These are phyloP conservation scores for Cucurbita maxima DNA, from an alignment of 306 rosid species.

Conservation along the genomic window DNA sequence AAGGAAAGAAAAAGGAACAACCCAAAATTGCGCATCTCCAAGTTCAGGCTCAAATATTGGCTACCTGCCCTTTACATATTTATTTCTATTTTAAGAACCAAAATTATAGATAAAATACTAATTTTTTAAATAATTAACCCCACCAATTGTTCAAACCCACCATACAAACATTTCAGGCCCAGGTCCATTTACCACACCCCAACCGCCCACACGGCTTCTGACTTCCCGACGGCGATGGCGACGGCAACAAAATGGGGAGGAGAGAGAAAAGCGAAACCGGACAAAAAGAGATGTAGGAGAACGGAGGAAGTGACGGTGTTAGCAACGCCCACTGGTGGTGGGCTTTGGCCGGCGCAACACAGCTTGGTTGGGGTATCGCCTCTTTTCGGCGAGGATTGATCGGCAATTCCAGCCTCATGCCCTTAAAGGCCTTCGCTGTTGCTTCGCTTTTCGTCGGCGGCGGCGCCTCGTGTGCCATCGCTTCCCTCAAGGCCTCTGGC, in stretches of 20 bases:
- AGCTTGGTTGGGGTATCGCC: conserved; percentile 46
- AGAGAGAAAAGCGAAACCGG: not conserved
- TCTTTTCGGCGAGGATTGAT: conserved; percentile 27
- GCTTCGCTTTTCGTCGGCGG: conserved; percentile 77
- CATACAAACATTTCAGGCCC: not conserved
- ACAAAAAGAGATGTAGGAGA: conserved; percentile 1
- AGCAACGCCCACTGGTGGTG: conserved; percentile 34
- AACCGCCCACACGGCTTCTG: not conserved
- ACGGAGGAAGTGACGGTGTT: conserved; percentile 13
- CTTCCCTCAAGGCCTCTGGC: conserved; percentile 38
- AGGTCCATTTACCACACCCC: not conserved
- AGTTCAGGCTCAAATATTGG: not conserved
- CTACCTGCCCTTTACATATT: not conserved
- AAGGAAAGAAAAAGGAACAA: not conserved
- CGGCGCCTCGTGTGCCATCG: conserved; percentile 45
- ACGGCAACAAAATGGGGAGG: not conserved
- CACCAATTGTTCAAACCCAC: not conserved
- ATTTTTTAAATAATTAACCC: not conserved
- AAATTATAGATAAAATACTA: too few relatives aligned
- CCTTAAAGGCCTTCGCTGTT: conserved; percentile 58
- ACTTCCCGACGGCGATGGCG: not conserved
- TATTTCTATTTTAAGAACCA: not conserved
- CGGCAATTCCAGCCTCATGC: conserved; percentile 51
- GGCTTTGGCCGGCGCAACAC: conserved; percentile 52
- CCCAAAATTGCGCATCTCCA: not conserved